Percentiles rank a stretch among this genome's conserved stretches.
Conservation (phyloP, 179 eudicot genomes). For the Spinacia oleracea region DNA sequence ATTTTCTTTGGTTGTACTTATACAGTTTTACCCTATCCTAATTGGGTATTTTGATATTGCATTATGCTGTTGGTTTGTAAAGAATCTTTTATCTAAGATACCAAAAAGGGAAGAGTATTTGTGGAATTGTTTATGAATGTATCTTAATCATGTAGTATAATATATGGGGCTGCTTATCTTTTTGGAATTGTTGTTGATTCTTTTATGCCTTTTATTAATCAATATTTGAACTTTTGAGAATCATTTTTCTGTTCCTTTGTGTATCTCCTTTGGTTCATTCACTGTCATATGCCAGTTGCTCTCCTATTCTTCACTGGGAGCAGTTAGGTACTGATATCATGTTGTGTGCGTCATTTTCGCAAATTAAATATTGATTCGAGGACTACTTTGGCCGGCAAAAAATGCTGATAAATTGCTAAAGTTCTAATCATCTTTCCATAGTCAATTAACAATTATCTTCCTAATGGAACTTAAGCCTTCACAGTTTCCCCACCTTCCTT, state of each 20-base stretch:
- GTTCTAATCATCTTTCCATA: background rate
- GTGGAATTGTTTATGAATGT: conserved; percentile 1
- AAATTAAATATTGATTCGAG: background rate
- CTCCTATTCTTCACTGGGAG: background rate
- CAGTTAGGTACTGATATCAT: conserved; percentile 11
- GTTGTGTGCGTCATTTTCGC: conserved; percentile 4
- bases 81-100: background rate
- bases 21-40: background rate
- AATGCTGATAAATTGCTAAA: background rate
- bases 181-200: conserved; percentile 1
- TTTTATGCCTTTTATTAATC: conserved; percentile 8
- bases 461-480: background rate
- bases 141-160: too few species aligned
- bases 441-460: background rate
- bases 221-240: background rate
- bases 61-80: background rate
- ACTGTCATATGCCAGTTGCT: conserved; percentile 18
- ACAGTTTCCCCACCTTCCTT: background rate
- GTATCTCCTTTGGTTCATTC: background rate
- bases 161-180: background rate
- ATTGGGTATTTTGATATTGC: background rate
- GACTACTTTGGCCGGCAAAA: background rate
- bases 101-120: background rate
- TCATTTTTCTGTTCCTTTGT: background rate
- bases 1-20: background rate